Conservation (phyloP, 768 basidiomycete genomes). For the Mycena haematopus region DNA sequence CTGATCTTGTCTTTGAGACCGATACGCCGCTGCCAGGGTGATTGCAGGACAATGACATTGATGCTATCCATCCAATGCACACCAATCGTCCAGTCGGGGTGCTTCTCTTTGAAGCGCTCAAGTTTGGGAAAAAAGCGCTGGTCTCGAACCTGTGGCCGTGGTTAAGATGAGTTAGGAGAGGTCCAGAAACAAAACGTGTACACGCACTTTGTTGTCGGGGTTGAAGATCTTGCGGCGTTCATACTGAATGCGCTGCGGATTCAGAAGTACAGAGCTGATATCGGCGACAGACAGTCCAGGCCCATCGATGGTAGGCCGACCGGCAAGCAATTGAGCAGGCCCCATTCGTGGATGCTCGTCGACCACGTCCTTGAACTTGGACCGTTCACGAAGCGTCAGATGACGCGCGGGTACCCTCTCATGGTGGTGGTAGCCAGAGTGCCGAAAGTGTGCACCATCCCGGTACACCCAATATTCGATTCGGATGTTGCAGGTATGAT, state of each 20-base stretch:
- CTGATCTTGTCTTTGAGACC: slow-evolving; percentile 28
- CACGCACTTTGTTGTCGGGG: slow-evolving; percentile 13
- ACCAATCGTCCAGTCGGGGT: slow-evolving; percentile 28
- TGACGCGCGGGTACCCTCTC: slow-evolving; percentile 6
- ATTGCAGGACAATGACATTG: slow-evolving; percentile 32
- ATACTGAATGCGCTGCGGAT: slow-evolving; percentile 30
- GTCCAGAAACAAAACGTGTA: neutral
- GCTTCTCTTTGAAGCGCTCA: slow-evolving; percentile 19
- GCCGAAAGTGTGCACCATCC: slow-evolving; percentile 15
- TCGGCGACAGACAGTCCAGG: slow-evolving; percentile 34
- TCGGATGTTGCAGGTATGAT: slow-evolving; percentile 6
- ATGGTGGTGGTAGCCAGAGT: slow-evolving; percentile 18
- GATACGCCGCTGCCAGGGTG: slow-evolving; percentile 30
- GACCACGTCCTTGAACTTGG: slow-evolving; percentile 12
- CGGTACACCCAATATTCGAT: slow-evolving; percentile 19
- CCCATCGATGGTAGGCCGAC: slow-evolving; percentile 29
- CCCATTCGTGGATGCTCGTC: too few relatives aligned
- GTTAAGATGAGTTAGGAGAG: neutral
- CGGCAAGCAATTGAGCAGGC: slow-evolving; percentile 29
- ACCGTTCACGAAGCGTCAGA: neutral
- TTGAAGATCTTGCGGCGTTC: slow-evolving; percentile 30
- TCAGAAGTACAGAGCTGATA: slow-evolving; percentile 32
- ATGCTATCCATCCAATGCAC: slow-evolving; percentile 22
- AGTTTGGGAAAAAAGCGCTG: slow-evolving; percentile 16
- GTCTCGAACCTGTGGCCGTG: slow-evolving; percentile 7